Evolutionary conservation across 2,329 filamentous ascomycete genomes (phyloP).

Genomic region (Microcera coccophila): DNA sequence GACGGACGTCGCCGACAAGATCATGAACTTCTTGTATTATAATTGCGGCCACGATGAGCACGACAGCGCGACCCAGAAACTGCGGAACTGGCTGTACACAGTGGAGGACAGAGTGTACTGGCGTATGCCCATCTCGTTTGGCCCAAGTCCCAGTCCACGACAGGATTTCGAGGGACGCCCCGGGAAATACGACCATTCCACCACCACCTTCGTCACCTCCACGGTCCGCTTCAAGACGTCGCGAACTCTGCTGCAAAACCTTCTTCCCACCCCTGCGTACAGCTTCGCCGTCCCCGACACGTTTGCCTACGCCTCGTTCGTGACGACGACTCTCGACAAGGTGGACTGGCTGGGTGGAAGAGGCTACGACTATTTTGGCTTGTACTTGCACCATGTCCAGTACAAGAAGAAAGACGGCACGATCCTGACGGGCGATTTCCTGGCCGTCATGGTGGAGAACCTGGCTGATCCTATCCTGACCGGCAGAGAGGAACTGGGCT

Average conservation of each 20-base stretch:
- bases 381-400: conserved; percentile 60
- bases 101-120: no score
- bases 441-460: conserved; percentile 56
- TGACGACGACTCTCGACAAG: conserved; percentile 41
- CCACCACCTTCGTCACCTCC: conserved; percentile 41
- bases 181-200: conserved; percentile 16
- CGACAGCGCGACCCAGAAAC: conserved; percentile 12
- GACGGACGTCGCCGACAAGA: background rate
- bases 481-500: conserved; percentile 58
- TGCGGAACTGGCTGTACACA: conserved; percentile 14
- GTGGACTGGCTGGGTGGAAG: conserved; percentile 59
- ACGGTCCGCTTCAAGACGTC: conserved; percentile 50
- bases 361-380: conserved; percentile 55
- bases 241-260: conserved; percentile 44
- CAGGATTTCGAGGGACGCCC: conserved; percentile 11
- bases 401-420: conserved; percentile 50
- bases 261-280: conserved; percentile 42
- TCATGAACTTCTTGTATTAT: no score
- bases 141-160: conserved; percentile 20
- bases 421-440: conserved; percentile 47
- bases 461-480: conserved; percentile 57
- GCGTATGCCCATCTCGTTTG: conserved; percentile 21
- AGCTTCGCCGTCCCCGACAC: conserved; percentile 42
- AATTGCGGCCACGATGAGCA: conserved; percentile 21
- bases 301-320: conserved; percentile 41